Conservation (phyloP, 768 basidiomycete species). For the Lactifluus rugatus region DNA sequence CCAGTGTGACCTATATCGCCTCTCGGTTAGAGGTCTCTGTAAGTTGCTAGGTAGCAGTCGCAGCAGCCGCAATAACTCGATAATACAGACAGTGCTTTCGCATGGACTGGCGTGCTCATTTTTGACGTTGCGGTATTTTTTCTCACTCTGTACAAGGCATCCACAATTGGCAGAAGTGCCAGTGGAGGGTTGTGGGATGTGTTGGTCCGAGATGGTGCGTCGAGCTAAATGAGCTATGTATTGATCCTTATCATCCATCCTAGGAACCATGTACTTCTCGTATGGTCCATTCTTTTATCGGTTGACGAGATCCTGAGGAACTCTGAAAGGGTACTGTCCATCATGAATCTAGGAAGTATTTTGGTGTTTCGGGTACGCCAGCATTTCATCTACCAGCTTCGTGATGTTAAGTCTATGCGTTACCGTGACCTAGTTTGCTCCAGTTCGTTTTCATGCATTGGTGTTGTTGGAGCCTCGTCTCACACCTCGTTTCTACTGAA, state of each 20-base stretch:
- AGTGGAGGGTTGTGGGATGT: neutral
- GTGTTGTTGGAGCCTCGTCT: neutral
- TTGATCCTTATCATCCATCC: neutral
- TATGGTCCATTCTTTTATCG: no score
- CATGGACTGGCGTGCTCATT: slow-evolving; percentile 5
- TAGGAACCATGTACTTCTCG: no score
- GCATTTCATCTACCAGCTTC: no score
- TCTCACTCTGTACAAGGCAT: no score
- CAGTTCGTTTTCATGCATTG: no score
- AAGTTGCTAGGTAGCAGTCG: neutral
- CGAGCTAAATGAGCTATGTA: neutral
- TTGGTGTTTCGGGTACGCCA: no score
- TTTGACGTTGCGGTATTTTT: no score
- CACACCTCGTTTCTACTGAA: neutral
- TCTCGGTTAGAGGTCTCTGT: neutral
- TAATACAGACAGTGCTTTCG: neutral
- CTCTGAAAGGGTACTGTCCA: no score
- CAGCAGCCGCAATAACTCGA: neutral
- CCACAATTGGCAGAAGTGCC: neutral
- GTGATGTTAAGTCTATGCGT: no score
- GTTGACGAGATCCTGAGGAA: no score
- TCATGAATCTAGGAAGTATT: no score
- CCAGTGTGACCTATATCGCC: neutral
- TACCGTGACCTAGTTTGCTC: no score
- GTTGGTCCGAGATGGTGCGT: slow-evolving; percentile 9